Percentiles rank a stretch among this genome's conserved stretches.
These are phyloP conservation scores for Solanum sparsipilum DNA, from an alignment of 257 asterid species.

Conservation along the genomic window DNA sequence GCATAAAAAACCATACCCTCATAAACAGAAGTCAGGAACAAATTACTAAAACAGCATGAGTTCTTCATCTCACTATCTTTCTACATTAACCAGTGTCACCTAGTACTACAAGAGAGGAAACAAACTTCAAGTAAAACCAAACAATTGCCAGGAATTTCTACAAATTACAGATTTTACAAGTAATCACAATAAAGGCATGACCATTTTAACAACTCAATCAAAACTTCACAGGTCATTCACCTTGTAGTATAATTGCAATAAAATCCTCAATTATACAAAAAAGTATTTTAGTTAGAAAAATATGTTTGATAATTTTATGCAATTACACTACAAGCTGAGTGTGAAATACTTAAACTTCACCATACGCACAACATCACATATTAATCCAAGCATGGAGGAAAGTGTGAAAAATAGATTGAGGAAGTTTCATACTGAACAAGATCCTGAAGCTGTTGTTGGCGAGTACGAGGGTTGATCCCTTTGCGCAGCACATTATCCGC, in stretches of 20 bases:
- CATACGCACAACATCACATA: background rate
- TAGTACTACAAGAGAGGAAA: background rate
- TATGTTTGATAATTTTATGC: background rate
- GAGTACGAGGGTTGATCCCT: conserved; percentile 96
- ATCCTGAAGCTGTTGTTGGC: conserved; percentile 85
- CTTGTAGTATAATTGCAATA: background rate
- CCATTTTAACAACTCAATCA: background rate
- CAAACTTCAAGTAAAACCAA: background rate
- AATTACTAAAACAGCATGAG: background rate
- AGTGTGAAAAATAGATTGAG: background rate
- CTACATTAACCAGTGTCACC: background rate
- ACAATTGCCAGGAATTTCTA: background rate
- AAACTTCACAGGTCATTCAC: background rate
- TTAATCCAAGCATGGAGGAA: background rate
- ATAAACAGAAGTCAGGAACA: background rate
- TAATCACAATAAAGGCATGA: background rate
- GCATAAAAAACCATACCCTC: background rate
- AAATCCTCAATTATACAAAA: background rate
- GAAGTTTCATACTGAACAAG: conserved; percentile 27
- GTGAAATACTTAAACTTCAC: background rate
- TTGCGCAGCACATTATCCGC: conserved; percentile 71
- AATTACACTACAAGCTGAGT: background rate
- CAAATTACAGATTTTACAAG: background rate
- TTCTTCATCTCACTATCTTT: background rate
- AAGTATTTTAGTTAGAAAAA: background rate